Conservation (phyloP, 2,329 filamentous ascomycete genomes). For the Stagonosporopsis chrysanthemi region DNA sequence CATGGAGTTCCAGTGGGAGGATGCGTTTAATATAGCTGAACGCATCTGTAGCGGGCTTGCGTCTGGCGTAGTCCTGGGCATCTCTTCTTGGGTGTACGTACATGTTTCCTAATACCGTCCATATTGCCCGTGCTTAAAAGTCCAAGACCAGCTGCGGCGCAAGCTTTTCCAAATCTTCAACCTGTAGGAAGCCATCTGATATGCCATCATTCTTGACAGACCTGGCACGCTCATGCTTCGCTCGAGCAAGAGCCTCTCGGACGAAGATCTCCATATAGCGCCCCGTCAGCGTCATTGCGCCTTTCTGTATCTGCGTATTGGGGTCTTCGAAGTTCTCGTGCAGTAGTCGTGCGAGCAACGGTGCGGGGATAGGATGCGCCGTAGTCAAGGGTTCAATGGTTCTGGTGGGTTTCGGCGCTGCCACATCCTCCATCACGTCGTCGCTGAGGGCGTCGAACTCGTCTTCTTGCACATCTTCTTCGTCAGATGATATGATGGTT, state of each 20-base stretch:
- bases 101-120: conserved; percentile 3
- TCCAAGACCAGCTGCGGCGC: conserved; percentile 86
- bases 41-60: neutral
- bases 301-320: conserved; percentile 46
- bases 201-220: conserved; percentile 43
- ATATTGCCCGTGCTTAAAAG: conserved; percentile 61
- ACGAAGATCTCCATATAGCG: conserved; percentile 94
- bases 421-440: conserved; percentile 40
- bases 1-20: neutral
- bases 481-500: conserved; percentile 44
- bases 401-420: conserved; percentile 22
- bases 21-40: neutral
- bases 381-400: conserved; percentile 23
- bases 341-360: conserved; percentile 77
- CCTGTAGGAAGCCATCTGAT: conserved; percentile 74
- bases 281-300: conserved; percentile 70
- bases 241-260: conserved; percentile 83
- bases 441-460: conserved; percentile 35
- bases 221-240: conserved; percentile 71
- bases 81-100: neutral
- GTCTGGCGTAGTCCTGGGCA: neutral
- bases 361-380: conserved; percentile 67
- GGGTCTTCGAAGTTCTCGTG: conserved; percentile 76
- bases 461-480: conserved; percentile 32
- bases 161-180: conserved; percentile 89